Base-by-base conservation (phyloP, 2,329 filamentous ascomycete species). In the Botrytis deweyae region DNA sequence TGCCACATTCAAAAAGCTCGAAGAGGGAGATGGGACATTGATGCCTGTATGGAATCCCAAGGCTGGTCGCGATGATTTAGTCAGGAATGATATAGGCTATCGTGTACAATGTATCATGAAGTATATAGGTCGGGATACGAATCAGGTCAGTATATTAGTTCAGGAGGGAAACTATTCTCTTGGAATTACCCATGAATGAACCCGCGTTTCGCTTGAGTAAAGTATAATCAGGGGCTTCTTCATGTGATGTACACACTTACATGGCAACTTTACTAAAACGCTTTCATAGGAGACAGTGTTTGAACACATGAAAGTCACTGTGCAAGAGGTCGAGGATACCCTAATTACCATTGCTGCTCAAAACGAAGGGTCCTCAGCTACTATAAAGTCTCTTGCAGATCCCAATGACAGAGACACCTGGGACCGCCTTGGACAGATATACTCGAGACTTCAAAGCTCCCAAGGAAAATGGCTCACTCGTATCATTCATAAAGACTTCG, bases 381-480 rank as follows among this genome's bases (percentile, higher is more conserved):
- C 86, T 25, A 84, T 94, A 72, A 86, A 87, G 64, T 80, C 82
- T 36, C 22, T 78, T 66, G 77, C 77, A 20, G 59, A 69, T 18
- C 69, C 59, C 5, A 36, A 49, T 25, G 63, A 49, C 38, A 18
- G 38, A 55, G 33, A 33, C 66, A 22, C 75, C 74, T 52, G 74
- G 72, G 63, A 72, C 22, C 46, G 62, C 9, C 81, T 95, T 1
- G 84, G 85, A 33, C 80, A 81, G 0, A 80, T 95, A 1, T 92
- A 92, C 78, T 84, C 83, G 44, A 87, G 88, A 12, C 80, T 94
- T 16, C 85, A 85, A 64, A 88, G 93, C 4, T 85, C 85, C 62
- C 93, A 97, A 80, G 92, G 91, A 6, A 97, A 97, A 83, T 98
- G 95, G 95, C 86, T 97, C 18, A 93, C 93, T 0, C 88, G 95